These are phyloP conservation scores for Phanerochaete sordida DNA, from an alignment of 768 basidiomycete genomes.

Conservation along the genomic window DNA sequence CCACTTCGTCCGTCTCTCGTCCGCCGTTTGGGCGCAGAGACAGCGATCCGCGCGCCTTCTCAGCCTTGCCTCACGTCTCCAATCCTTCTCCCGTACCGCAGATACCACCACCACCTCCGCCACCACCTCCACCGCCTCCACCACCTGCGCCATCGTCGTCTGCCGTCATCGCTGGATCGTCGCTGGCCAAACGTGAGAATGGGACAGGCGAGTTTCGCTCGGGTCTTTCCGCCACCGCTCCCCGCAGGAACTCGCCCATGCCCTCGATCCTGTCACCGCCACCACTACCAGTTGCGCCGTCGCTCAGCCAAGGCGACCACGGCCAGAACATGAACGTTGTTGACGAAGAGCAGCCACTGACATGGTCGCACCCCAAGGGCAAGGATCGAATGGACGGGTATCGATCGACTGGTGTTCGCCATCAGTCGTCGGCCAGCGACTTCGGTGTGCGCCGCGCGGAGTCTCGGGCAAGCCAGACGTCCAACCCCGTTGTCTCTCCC, in stretches of 20 bases:
- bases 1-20: not conserved
- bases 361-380: not conserved
- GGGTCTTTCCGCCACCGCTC: not conserved
- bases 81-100: not conserved
- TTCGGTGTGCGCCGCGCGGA: not conserved
- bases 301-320: not conserved
- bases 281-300: not conserved
- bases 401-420: not conserved
- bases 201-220: not conserved
- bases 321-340: not conserved
- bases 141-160: not conserved
- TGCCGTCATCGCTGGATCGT: not conserved
- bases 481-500: not conserved
- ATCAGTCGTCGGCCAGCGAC: slow-evolving; percentile 4
- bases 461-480: not conserved
- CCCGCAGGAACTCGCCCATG: not conserved
- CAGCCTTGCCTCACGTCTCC: not conserved
- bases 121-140: not conserved
- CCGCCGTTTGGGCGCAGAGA: not conserved
- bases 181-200: not conserved
- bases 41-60: not conserved
- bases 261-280: slow-evolving; percentile 1
- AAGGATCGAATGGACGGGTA: not conserved
- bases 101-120: not conserved
- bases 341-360: not conserved